phyloP scores from a whole-genome alignment of 345 rosid genomes.

The Cardiospermum halicacabum region DNA sequence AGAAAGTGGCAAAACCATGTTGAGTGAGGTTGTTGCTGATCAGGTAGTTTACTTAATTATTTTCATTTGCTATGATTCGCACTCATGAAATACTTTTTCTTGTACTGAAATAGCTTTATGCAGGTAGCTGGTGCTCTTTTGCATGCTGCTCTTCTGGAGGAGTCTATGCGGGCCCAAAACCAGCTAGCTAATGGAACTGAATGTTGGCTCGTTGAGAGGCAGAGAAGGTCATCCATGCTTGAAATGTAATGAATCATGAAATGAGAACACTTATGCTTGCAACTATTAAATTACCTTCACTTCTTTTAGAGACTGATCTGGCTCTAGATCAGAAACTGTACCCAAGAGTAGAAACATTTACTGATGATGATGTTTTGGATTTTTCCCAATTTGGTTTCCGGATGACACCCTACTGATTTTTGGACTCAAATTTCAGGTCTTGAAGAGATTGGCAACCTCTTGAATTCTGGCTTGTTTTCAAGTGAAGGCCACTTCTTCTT shows the following conservation, averaged over 20 bases:
- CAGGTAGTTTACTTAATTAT: slow-evolving; percentile 45
- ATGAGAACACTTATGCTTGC: slow-evolving; percentile 97
- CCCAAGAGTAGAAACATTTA: slow-evolving; percentile 88
- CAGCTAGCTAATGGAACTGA: slow-evolving; percentile 85
- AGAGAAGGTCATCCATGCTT: slow-evolving; percentile 85
- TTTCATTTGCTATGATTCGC: background rate
- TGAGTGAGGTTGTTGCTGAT: slow-evolving; percentile 88
- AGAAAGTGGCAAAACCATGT: slow-evolving; percentile 95
- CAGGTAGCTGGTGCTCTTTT: slow-evolving; percentile 98
- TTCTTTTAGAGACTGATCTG: slow-evolving; percentile 76
- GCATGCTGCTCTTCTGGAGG: slow-evolving; percentile 92
- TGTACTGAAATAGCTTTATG: slow-evolving; percentile 14
- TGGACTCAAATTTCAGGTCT: slow-evolving; percentile 39
- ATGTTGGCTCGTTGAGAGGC: slow-evolving; percentile 82
- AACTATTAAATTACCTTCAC: slow-evolving; percentile 77
- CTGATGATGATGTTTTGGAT: slow-evolving; percentile 85
- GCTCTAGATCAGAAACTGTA: slow-evolving; percentile 78
- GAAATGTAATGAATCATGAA: slow-evolving; percentile 97
- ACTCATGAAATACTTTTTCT: background rate
- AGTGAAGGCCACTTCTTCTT: slow-evolving; percentile 72
- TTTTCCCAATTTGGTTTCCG: slow-evolving; percentile 29
- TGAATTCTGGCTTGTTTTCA: slow-evolving; percentile 48
- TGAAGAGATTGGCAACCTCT: slow-evolving; percentile 64
- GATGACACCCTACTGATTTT: slow-evolving; percentile 6
- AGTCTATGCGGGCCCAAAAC: slow-evolving; percentile 83